Evolutionary conservation across 148 eudicot species (phyloP).

Genomic region (Euryodendron excelsum): DNA sequence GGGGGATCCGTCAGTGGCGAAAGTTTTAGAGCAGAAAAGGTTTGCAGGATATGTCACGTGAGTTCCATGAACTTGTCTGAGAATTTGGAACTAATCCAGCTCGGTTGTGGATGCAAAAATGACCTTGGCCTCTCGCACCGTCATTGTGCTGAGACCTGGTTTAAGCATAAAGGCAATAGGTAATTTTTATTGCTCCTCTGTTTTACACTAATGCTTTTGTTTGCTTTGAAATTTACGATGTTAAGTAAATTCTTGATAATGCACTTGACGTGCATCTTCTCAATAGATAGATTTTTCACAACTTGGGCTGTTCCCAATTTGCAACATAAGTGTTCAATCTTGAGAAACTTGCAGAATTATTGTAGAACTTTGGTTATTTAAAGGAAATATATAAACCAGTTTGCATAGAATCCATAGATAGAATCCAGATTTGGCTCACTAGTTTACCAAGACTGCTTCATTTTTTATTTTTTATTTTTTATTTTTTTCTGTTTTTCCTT

Average conservation of each 20-base stretch:
- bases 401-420: too few species aligned
- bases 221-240: not conserved
- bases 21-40: constrained; percentile 29
- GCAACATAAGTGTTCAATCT: not conserved
- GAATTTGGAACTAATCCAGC: constrained; percentile 26
- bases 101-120: constrained; percentile 62
- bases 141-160: constrained; percentile 57
- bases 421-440: too few species aligned
- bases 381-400: not conserved
- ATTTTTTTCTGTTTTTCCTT: not conserved
- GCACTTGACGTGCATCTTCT: not conserved
- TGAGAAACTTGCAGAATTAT: not conserved
- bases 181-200: constrained; percentile 8
- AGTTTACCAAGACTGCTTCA: too few species aligned
- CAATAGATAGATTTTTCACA: not conserved
- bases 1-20: constrained; percentile 4
- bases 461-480: too few species aligned
- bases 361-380: not conserved
- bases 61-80: constrained; percentile 22
- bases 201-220: not conserved
- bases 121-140: constrained; percentile 52
- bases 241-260: not conserved
- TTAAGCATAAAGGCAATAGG: constrained; percentile 53
- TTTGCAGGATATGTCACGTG: constrained; percentile 52
- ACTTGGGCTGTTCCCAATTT: not conserved